Base-by-base conservation (phyloP, 495 filamentous ascomycete genomes). In the Penicillium paradoxum region DNA sequence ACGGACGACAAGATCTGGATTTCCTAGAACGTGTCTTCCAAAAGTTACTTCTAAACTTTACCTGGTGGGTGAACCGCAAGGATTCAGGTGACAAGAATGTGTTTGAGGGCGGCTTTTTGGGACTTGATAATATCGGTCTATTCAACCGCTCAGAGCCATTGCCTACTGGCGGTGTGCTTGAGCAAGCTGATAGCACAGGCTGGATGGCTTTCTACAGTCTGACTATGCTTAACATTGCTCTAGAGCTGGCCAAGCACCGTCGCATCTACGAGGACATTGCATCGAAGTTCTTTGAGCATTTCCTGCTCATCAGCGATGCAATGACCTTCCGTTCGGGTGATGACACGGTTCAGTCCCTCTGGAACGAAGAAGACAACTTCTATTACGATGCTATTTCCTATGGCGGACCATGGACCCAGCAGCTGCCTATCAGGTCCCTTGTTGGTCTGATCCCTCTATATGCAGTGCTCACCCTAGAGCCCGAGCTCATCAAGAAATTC, bases 121-220 rank as follows among this genome's bases (percentile, higher is more conserved):
- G 92, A 11, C 76, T 97, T 25, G 92, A 97, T 73, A 97, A 97
- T 63, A 97, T 97, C 63, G 92, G 92, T 18, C 68, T 96, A 33
- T 97, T 97, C 79, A 97, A 97, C 65, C 89, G 92, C n/a, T 97
- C 93, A 0, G 92, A 97, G 65, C 91, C 93, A 5, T 74, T 97
- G 27, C 92, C 92, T 10, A 97, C 93, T 0, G 92, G 92, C 17
- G 92, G 92, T 65, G 84, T 88, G 2, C 78, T 97, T 15, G 92
- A 97, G 69, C 92, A 97, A 72, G 92, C 92, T 9, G 92, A 97
- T 75, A 95, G 89, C 58, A 97, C 92, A 6, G 92, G 92, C 45
- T 97, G 92, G 92, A 97, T 97, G 92, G 92, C 86, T 13, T 97
- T 96, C 65, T 97, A 96, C 71, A 95, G 83, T 56, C 73, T 97